Conservation (phyloP, 1,284 basidiomycete species). For the Phellopilus nigrolimitatus region DNA sequence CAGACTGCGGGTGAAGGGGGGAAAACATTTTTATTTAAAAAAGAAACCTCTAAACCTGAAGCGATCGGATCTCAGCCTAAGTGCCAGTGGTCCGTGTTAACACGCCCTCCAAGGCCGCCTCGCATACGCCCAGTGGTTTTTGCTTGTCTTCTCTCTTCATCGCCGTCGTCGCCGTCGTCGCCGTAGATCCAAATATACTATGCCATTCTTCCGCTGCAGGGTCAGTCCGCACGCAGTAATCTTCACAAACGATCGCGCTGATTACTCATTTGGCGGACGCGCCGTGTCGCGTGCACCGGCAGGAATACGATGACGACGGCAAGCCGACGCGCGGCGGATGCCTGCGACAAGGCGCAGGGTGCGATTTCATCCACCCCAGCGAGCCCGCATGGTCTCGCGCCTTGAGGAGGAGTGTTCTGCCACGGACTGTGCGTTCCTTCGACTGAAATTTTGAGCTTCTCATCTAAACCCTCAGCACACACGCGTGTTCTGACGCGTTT, state of each 20-base stretch:
- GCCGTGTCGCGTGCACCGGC: neutral
- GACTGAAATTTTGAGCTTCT: no score
- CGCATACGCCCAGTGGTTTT: neutral
- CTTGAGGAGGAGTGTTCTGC: neutral
- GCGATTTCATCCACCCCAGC: constrained; percentile 15
- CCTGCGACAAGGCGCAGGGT: neutral
- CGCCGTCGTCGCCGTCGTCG: neutral
- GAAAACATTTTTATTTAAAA: no score
- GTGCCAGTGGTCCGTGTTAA: no score
- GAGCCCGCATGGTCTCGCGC: constrained; percentile 6
- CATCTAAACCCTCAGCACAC: no score
- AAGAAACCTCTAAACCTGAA: no score
- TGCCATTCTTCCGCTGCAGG: neutral
- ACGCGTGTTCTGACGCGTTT: neutral
- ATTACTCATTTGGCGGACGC: neutral
- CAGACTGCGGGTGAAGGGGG: no score
- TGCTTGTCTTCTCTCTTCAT: neutral
- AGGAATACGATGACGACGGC: constrained; percentile 16
- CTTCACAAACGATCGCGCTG: no score
- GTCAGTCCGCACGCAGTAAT: neutral
- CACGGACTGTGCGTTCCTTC: no score
- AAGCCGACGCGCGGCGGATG: constrained; percentile 3
- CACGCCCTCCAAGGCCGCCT: no score
- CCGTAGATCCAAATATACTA: neutral
- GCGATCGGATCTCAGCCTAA: no score